Evolutionary conservation across 2,329 filamentous ascomycete genomes (phyloP), one percentile per base, ranked within the genome.

Genomic region (Aspergillus quadricinctus): DNA sequence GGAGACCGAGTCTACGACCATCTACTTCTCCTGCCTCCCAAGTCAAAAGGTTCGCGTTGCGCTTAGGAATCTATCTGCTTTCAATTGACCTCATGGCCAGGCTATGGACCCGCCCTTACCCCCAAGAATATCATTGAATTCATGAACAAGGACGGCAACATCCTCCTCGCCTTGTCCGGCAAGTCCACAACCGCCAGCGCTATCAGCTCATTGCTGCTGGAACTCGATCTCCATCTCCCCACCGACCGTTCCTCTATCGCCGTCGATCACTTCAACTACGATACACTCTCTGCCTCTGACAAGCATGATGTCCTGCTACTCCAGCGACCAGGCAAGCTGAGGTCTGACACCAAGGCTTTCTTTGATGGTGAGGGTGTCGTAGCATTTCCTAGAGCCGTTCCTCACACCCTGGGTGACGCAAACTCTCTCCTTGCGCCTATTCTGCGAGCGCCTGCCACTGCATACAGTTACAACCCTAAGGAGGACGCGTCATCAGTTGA

Each of bases 181-280:
- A 83, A 84, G 55, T 78, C 83, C 50, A 76, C 88, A 17, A 87
- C 88, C 2, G 86, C 93, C 14, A 85, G 84, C 54, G 85, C 89
- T 49, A 78, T 97, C 65, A 85, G 86, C 63, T 88, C 88, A 45
- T 81, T 96, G 55, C 88, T 97, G 52, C 80, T 89, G 67, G 92
- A 97, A 76, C 82, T 97, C 72, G 93, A 97, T 71, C 89, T 99
- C 69, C 81, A 87, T 64, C 84, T 97, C n/a, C 90, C 94, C 41
- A 77, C 85, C 37, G 93, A 96, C 75, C 90, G 92, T 68, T 90
- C 88, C 55, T 87, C 90, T 56, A 80, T 93, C 56, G 88, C 96
- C 5, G 88, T 97, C 59, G 94, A 97, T 76, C 94, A 99, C 80
- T 97, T 97, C 85, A 89, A 90, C 78, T 94, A 94, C 77, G 93